Evolutionary conservation across 2,329 filamentous ascomycete species (phyloP).

Genomic region (Scytalidium sp.): DNA sequence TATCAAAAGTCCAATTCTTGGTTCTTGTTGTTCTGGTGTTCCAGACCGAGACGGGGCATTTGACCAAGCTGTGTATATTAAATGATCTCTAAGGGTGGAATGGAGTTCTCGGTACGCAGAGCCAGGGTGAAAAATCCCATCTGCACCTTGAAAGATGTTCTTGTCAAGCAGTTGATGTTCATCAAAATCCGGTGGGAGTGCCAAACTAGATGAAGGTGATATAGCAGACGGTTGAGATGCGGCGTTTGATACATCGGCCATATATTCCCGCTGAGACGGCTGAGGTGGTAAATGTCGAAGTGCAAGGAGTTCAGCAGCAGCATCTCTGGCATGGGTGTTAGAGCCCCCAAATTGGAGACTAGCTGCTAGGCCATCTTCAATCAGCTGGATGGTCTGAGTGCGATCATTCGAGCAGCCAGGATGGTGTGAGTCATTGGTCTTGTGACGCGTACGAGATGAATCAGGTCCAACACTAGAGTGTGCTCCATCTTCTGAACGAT

Average conservation of each 20-base stretch:
- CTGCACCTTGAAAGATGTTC: conserved; percentile 11
- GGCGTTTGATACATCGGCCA: neutral
- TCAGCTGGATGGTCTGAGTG: neutral
- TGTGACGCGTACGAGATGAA: neutral
- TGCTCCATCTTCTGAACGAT: neutral
- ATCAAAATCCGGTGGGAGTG: neutral
- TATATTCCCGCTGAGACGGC: neutral
- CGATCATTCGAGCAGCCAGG: no score
- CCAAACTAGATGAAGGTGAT: no score
- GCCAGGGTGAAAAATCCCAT: conserved; percentile 44
- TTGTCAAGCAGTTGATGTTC: conserved; percentile 4
- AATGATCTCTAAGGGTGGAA: conserved; percentile 40
- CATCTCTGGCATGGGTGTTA: conserved; percentile 8
- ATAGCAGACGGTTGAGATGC: neutral
- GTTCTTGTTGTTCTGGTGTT: conserved; percentile 18
- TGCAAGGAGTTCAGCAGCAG: conserved; percentile 12
- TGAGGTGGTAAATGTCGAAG: conserved; percentile 9
- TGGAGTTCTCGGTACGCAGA: conserved; percentile 45
- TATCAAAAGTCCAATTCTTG: conserved; percentile 11
- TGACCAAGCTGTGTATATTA: conserved; percentile 41
- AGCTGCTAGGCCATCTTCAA: neutral
- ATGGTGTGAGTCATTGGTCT: neutral
- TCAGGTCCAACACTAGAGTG: conserved; percentile 2
- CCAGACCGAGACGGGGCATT: conserved; percentile 31
- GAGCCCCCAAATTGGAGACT: no score